Evolutionary conservation across 306 rosid species (phyloP), one percentile per base, ranked within the genome.

Genomic region (Begonia masoniana): DNA sequence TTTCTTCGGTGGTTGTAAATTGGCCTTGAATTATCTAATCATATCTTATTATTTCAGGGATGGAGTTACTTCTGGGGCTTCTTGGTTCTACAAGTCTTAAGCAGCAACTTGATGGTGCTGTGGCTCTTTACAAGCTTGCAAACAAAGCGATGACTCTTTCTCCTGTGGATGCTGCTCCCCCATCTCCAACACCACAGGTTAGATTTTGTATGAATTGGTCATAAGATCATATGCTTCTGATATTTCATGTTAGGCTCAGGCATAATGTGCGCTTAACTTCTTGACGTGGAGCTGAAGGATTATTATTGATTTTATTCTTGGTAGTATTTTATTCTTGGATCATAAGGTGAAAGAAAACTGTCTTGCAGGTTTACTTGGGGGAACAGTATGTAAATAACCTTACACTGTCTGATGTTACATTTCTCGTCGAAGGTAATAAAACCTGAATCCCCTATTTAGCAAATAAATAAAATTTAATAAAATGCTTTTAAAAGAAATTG

Each of bases 181-280:
- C 82, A 39, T 86, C 99, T 50, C 96, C 99, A 52, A 91, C 99
- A 36, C 99, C 86, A 39, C 96, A 91, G 99, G 99, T 76, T 55
- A 64, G 58, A 62, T 42, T 49, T 43, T 64, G 0, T 23, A 26
- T 31, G 39, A 55, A 21, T 42, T 62, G 21, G 15, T 14, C 36
- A 4, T 45, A n/a, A 12, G 1, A 11, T 45, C 14, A 1, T 45
- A 10, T 45, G 49, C 49, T 45, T 45, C 49, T 45, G 6, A 8
- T 11, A 10, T 45, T 45, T 11, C 14, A 11, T 45, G 49, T 45
- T 31, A 31, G 39, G 39, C 9, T 31, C 39, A 31, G 39, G 2
- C 39, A 31, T 31, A 31, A 5, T 31, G 39, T 31, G 39, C 0
- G 1, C 39, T 31, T 31, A 31, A 31, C 8, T 31, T 31, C 0